Base-by-base conservation (phyloP, 2,329 filamentous ascomycete genomes). In the Huntiella bhutanensis region DNA sequence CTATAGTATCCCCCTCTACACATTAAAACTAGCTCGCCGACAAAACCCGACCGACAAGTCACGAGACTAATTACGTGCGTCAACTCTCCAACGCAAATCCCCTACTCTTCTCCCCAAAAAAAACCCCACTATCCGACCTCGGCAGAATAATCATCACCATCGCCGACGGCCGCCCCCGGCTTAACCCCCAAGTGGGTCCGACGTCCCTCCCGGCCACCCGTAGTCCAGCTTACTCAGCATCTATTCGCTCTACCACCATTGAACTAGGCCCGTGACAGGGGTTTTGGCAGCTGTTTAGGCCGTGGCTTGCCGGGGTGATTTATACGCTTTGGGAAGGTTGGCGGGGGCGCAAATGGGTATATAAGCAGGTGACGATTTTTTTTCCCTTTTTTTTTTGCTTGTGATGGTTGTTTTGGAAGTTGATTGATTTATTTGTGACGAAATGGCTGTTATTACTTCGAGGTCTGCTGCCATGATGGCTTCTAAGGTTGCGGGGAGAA, bases 361-460 rank as follows among this genome's bases (percentile, higher is more conserved):
- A 28, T 28, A 28, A 28, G 22, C 7, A 28, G 22, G 22, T 28
- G 22, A 28, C 22, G 22, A 28, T 28, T 28, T 28, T 28, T 28
- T 7, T 17, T 10, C 12, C 6, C 16, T 43, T 33, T 17, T 33
- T 15, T 34, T 17, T 43, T 34, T n/a, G 12, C 8, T 43, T 33
- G 41, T 17, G 13, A 17, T 16, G 11, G 33, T 35, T 34, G 32
- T 33, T 33, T 33, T 33, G 8, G 10, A 13, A 17, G 6, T 43
- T 32, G 4, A 17, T 16, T 45, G 7, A 39, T 33, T n/a, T 12
- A 33, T 33, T 39, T 33, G 3, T 10, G 10, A 13, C 41, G 35
- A 40, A 46, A 49, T 49, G 40, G 35, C 43, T 3, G 34, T 44
- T 32, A 43, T 49, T 28, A 39, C 43, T 34, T 42, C 43, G 47